Base-by-base conservation (phyloP, 345 rosid species). In the Adansonia digitata region DNA sequence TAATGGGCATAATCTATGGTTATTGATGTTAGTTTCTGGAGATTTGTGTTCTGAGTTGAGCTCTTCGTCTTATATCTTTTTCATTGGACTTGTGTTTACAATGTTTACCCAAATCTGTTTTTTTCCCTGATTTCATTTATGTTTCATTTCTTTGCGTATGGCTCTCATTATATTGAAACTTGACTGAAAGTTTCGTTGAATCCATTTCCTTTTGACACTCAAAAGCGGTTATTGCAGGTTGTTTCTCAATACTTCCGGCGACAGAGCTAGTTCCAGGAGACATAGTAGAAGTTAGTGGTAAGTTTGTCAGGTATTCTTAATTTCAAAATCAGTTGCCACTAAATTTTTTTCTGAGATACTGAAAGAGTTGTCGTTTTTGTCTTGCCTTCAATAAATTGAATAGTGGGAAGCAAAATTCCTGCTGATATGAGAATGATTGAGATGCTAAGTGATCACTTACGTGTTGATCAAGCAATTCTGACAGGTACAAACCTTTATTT, bases 391-490 rank as follows among this genome's bases (percentile, higher is more conserved):
- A 12, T 34, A 22, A 77, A 70, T 60, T 59, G 57, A 82, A 77
- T 67, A 95, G 98, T 93, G 85, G 98, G 99, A 76, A 88, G 98
- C 88, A 95, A 95, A 88, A 86, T 95, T 83, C 99, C 99, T 64
- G 98, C 99, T 83, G 99, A 95, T 83, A 81, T 95, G 87, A 91
- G 99, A 82, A 86, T 91, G 91, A 85, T 95, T 78, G 99, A 95
- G 89, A 93, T 89, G 93, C 81, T 92, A 56, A 93, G 93, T 79
- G 87, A 86, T 82, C 92, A 86, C 75, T 86, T 95, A 69, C 91
- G 98, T 66, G 94, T 91, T 78, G 99, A 95, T 88, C 99, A 95
- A 87, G 99, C 99, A 76, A 93, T 95, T 86, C 91, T 95, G 65
- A 95, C 99, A 78, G 99, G 99, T 93, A 86, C 53, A 29, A 70